A percentile compares a stretch with the other conserved stretches of the same genome.
Evolutionary conservation across 495 filamentous ascomycete genomes (phyloP).

Genomic region (Jackrogersella multiformis): DNA sequence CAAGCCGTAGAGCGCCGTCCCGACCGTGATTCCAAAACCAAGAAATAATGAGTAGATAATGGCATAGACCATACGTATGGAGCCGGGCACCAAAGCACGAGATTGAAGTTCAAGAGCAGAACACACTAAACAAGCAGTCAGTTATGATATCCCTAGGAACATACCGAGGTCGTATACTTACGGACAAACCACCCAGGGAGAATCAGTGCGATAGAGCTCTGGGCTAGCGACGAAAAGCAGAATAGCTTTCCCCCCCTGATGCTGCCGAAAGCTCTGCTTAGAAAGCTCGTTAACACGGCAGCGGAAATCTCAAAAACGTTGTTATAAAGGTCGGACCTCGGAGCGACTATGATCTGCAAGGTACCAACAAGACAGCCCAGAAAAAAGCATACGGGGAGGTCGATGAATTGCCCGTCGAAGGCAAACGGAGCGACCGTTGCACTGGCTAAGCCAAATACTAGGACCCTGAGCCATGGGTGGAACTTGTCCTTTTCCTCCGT

Average conservation of each 20-base stretch:
- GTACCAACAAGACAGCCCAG: constrained; percentile 85
- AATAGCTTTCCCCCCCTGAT: constrained; percentile 76
- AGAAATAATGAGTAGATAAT: constrained; percentile 96
- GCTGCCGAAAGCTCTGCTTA: constrained; percentile 87
- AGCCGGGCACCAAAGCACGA: constrained; percentile 84
- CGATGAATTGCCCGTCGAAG: constrained; percentile 85
- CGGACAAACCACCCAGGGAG: constrained; percentile 85
- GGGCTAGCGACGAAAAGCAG: constrained; percentile 92
- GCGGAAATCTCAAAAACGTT: constrained; percentile 94
- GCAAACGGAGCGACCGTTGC: constrained; percentile 86
- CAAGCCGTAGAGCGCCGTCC: constrained; percentile 87
- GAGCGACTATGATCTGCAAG: constrained; percentile 81
- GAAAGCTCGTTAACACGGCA: constrained; percentile 86
- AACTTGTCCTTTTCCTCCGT: constrained; percentile 70
- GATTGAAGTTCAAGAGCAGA: constrained; percentile 91
- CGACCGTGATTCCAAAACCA: constrained; percentile 96
- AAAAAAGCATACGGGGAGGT: constrained; percentile 87
- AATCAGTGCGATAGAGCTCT: constrained; percentile 91
- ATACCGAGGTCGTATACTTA: constrained; percentile 37
- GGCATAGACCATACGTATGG: constrained; percentile 94
- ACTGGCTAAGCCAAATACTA: constrained; percentile 85
- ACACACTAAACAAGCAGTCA: constrained; percentile 50
- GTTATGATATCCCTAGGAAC: not conserved
- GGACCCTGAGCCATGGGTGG: constrained; percentile 73
- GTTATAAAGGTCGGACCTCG: constrained; percentile 79